Evolutionary conservation across 2,329 filamentous ascomycete genomes (phyloP), one percentile per base, ranked within the genome.

Genomic region (Clonostachys sp.): DNA sequence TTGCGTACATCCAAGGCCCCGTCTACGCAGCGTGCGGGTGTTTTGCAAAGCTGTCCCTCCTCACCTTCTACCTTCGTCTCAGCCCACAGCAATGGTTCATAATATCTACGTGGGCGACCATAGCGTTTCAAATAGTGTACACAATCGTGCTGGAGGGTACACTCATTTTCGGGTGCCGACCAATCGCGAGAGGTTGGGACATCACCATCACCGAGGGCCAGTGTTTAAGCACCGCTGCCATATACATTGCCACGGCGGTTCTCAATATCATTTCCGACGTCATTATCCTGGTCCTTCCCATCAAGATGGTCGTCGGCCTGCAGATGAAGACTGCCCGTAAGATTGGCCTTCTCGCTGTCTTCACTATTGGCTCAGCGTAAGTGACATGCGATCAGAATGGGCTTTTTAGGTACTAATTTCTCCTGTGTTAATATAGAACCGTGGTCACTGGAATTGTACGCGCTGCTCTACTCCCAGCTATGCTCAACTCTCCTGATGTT

Each of bases 241-340:
- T 78, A 24, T 77, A 76, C 54, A 68, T 78, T 34, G 64, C 68
- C 35, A 75, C 74, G 13, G 72, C 73, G 0, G 67, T 65, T 4
- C 60, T 72, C 16, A 76, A 75, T 49, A 73, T 77, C 42, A 47
- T 67, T 14, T 73, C 72, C 8, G 73, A 78, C 52, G 45, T 78
- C 5, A 52, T 76, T 6, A 65, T 75, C 14, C 73, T 75, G 43
- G 52, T 64, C 1, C 53, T 78, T 3, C 75, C 75, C 0, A 64
- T 77, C 30, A 39, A 12, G 41, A 38, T 34, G 24, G 61, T 78
- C 1, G 55, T 71, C 24, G 62, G 61, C n/a, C 55, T 78, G 1
- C 67, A 72, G 44, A 66, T 78, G 35, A 71, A 73, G 0, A 52
- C 54, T 20, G 67, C 64, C 42, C 73, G 77, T 48, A 78, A 75